Base-by-base conservation (phyloP, 768 basidiomycete genomes). In the Phanerochaete carnosa region DNA sequence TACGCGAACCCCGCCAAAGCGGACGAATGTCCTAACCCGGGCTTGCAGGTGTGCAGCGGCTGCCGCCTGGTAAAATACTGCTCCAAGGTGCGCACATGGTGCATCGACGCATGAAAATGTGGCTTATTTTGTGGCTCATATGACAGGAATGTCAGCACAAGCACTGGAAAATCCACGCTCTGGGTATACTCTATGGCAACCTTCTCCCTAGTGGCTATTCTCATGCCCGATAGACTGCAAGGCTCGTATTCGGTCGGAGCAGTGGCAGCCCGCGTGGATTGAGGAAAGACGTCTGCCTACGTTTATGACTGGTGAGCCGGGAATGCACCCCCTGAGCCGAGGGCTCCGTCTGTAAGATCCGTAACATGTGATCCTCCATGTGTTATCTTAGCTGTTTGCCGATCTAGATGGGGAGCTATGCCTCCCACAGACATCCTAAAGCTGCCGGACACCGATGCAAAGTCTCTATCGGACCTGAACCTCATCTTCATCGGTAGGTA, bases 1-100 rank as follows among this genome's bases (percentile, higher is more conserved):
- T 26, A 49, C 47, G 23, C 16, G 5, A 25, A 49, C 19, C 47
- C 23, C 9, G 4, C 5, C 28, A 26, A 23, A 12, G 16, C 12
- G 6, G 8, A 25, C 3, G 55, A 25, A 23, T 79, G 78, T 59
- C 47, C 64, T 22, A 68, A 73, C 0, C 67, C 64, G 9, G 79
- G 77, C 6, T 74, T 62, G 13, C 60, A 65, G 28, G 45, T 22
- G 1, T 63, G 62, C 30, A 59, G 53, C 25, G 33, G 23, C 8
- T 80, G 79, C 64, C 74, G 62, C 55, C 63, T 80, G 16, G 79
- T 80, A 2, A 75, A 75, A 23, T 81, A 81, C 60, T 81, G 80
- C 61, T 81, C 80, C 9, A 76, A 80, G 77, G 62, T 55, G 39
- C 16, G 43, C 32, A 53, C 15, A 28, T 22, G 22, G 8, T 43